A percentile compares a stretch with the other conserved stretches of the same genome.
phyloP scores from a whole-genome alignment of 768 basidiomycete species.

The Sarcodon sp. region DNA sequence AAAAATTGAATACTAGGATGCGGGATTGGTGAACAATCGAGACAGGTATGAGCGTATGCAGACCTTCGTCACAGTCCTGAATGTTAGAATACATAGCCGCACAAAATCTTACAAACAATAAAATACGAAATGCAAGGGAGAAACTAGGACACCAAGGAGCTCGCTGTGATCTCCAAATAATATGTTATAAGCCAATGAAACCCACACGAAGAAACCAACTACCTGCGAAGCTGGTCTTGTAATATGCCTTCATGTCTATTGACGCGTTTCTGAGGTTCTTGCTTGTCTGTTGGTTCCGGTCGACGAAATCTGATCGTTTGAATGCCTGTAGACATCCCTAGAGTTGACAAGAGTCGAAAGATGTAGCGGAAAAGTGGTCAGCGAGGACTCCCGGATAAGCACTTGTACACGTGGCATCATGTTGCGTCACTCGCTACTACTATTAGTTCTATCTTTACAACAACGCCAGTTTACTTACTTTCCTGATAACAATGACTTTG shows the following conservation, averaged over 20 bases:
- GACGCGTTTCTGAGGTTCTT: conserved; percentile 9
- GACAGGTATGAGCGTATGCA: conserved; percentile 3
- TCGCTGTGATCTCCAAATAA: conserved; percentile 38
- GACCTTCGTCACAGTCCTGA: conserved; percentile 95
- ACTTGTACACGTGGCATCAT: no score
- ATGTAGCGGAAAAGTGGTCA: no score
- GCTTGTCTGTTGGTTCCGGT: conserved; percentile 11
- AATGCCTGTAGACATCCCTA: no score
- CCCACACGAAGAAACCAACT: conserved; percentile 4
- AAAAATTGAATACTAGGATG: conserved; percentile 89
- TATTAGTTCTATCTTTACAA: no score
- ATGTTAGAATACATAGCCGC: conserved; percentile 94
- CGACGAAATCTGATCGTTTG: conserved; percentile 22
- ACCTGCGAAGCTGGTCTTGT: conserved; percentile 74
- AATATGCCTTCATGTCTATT: conserved; percentile 54
- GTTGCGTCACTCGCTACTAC: no score
- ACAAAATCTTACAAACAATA: conserved; percentile 68
- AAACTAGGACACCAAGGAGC: conserved; percentile 83
- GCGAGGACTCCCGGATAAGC: no score
- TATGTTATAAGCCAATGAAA: conserved; percentile 5
- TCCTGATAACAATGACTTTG: conserved; percentile 32
- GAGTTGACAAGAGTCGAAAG: no score
- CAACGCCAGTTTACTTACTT: not conserved
- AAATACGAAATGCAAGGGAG: conserved; percentile 69
- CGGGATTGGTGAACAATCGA: not conserved